A percentile compares a stretch with the other conserved stretches of the same genome.
phyloP scores from a whole-genome alignment of 1,139 yeast species.

The Magnusiomyces paraingens region DNA sequence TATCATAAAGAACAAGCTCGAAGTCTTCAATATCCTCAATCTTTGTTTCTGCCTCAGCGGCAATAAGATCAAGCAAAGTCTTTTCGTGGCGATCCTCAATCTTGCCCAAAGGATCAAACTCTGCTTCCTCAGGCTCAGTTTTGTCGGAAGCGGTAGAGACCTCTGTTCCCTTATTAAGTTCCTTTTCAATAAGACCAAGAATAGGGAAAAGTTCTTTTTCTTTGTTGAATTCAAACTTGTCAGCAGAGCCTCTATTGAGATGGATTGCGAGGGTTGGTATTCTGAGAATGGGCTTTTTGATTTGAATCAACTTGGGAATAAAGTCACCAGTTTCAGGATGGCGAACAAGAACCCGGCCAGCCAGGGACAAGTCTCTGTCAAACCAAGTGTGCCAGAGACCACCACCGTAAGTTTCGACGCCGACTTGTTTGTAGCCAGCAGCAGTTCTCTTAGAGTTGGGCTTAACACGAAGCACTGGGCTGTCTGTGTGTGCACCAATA shows the following conservation, averaged over 20 bases:
- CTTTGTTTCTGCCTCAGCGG: conserved; percentile 51
- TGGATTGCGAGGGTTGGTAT: conserved; percentile 96
- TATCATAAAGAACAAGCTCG: conserved; percentile 81
- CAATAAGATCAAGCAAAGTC: conserved; percentile 61
- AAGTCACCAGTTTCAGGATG: conserved; percentile 38
- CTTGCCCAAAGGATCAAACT: conserved; percentile 59
- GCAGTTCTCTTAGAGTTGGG: conserved; percentile 61
- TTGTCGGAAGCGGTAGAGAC: conserved; percentile 36
- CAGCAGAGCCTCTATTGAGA: conserved; percentile 67
- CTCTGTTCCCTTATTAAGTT: conserved; percentile 23
- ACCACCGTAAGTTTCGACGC: conserved; percentile 94
- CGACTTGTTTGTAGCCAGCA: conserved; percentile 83
- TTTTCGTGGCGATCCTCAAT: conserved; percentile 71
- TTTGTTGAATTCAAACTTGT: conserved; percentile 80
- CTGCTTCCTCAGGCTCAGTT: conserved; percentile 41
- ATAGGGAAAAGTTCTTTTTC: conserved; percentile 85
- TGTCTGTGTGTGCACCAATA: conserved; percentile 92
- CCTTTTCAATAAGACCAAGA: conserved; percentile 57
- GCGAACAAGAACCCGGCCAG: conserved; percentile 79
- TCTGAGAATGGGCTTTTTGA: conserved; percentile 77
- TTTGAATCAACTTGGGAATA: conserved; percentile 64
- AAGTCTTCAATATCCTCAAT: conserved; percentile 70
- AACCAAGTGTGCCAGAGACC: conserved; percentile 80
- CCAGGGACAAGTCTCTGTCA: conserved; percentile 85
- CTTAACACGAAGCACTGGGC: conserved; percentile 84